Evolutionary conservation across 768 basidiomycete genomes (phyloP).

Genomic region (Leccinum subgranulosum): DNA sequence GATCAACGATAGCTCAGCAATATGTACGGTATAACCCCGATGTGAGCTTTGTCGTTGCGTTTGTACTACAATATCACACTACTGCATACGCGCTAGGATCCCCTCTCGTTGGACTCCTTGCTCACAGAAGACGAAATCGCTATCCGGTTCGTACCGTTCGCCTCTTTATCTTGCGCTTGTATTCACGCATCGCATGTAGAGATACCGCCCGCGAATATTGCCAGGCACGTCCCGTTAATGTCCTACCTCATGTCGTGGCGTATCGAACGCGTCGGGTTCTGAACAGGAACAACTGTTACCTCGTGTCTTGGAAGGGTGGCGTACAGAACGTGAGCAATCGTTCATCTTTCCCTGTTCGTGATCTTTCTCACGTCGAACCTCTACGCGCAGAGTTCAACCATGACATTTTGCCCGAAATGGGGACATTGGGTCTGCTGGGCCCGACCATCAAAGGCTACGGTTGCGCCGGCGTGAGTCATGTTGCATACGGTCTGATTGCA

Average conservation of each 20-base stretch:
- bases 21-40: conserved; percentile 19
- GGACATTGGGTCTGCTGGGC: conserved; percentile 83
- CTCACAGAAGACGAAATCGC: conserved; percentile 89
- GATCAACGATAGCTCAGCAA: conserved; percentile 14
- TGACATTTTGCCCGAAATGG: conserved; percentile 85
- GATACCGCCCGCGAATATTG: conserved; percentile 79
- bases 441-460: conserved; percentile 93
- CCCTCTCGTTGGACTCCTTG: conserved; percentile 72
- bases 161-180: neutral
- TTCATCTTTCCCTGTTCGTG: neutral
- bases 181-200: conserved; percentile 36
- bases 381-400: conserved; percentile 64
- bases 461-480: conserved; percentile 87
- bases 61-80: conserved; percentile 4
- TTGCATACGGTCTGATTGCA: conserved; percentile 92
- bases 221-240: conserved; percentile 47
- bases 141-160: conserved; percentile 57
- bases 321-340: conserved; percentile 68
- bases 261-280: neutral
- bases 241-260: neutral
- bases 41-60: conserved; percentile 10
- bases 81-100: conserved; percentile 55
- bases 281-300: conserved; percentile 75
- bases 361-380: neutral
- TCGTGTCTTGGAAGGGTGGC: conserved; percentile 85